Base-by-base conservation (phyloP, 2,329 filamentous ascomycete species). In the Penicillium thymicola region DNA sequence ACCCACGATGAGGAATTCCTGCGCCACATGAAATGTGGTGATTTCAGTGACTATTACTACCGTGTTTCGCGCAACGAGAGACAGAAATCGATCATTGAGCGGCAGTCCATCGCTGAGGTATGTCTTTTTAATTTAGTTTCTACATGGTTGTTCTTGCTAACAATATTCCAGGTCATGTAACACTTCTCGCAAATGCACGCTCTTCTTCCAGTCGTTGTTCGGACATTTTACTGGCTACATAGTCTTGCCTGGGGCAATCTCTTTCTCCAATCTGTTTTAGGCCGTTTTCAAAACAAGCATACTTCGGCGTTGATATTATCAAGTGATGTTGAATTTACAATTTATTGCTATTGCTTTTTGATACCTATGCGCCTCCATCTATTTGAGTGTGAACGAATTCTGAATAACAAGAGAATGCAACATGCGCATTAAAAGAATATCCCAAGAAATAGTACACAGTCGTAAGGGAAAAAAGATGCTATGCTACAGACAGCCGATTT, bases 1-100 rank as follows among this genome's bases (percentile, higher is more conserved):
- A 99, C 94, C 5, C 94, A 99, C 80, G 94, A 99, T 76, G 95
- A 97, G 77, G 91, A 96, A 69, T 99, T 99, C 68, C 71, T 99
- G 70, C 84, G 89, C 53, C 86, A 92, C 69, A 99, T 99, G 94
- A 87, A 92, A 65, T 96, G 92, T 72, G 88, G 86, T 25, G 93
- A 99, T 65, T 97, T 96, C 70, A 90, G 89, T 62, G 94, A 97
- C 74, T 86, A 88, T 62, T 99, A 97, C 72, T 97, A 89, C 76
- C 85, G 92, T 5, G 89, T 99, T 11, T 88, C 84, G 59, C 82
- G 94, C 50, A 89, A 96, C 70, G 85, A 89, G 65, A 85, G 84
- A 66, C 92, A 97, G 77, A 93, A 96, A 72, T 96, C 89, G 60
- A 84, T 89, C 51, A 97, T 99, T 72, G 85, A 89, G 72, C 82